phyloP scores from a whole-genome alignment of 1,284 basidiomycete genomes.

The Ceratobasidium theobromae region DNA sequence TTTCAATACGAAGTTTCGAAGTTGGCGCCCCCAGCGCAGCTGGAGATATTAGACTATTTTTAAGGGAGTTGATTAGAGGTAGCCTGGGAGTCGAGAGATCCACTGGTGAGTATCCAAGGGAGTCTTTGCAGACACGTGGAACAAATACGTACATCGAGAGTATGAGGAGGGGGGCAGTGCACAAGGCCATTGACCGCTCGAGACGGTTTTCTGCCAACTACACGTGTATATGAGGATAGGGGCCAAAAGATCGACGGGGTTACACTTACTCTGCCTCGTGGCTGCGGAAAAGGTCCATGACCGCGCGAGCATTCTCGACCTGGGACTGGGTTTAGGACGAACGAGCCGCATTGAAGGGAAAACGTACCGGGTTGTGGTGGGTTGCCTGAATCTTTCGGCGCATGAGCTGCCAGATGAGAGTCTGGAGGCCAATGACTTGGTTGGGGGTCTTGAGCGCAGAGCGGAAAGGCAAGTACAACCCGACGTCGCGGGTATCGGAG shows the following conservation, averaged over 20 bases:
- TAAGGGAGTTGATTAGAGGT: slow-evolving; percentile 25
- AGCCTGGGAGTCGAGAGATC: neutral
- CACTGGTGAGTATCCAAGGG: neutral
- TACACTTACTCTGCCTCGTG: slow-evolving; percentile 44
- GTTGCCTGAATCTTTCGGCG: slow-evolving; percentile 69
- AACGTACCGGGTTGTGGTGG: slow-evolving; percentile 64
- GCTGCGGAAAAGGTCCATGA: slow-evolving; percentile 74
- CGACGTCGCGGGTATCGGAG: slow-evolving; percentile 77
- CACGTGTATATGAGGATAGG: slow-evolving; percentile 34
- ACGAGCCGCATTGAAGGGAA: neutral
- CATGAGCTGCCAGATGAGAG: slow-evolving; percentile 78
- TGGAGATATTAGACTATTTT: neutral
- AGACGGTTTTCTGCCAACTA: slow-evolving; percentile 60
- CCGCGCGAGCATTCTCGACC: slow-evolving; percentile 75
- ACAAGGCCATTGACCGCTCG: slow-evolving; percentile 68
- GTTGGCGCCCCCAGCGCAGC: slow-evolving; percentile 5
- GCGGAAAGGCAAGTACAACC: slow-evolving; percentile 75
- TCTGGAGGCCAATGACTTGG: slow-evolving; percentile 68
- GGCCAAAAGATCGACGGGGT: slow-evolving; percentile 7
- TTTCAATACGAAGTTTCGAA: slow-evolving; percentile 10
- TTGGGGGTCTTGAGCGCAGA: slow-evolving; percentile 60
- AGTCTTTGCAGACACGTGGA: neutral
- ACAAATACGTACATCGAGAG: slow-evolving; percentile 63
- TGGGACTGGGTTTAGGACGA: slow-evolving; percentile 41
- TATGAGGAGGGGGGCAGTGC: slow-evolving; percentile 72